Base-by-base conservation (phyloP, 2,329 filamentous ascomycete genomes). In the Clonostachys sp. region DNA sequence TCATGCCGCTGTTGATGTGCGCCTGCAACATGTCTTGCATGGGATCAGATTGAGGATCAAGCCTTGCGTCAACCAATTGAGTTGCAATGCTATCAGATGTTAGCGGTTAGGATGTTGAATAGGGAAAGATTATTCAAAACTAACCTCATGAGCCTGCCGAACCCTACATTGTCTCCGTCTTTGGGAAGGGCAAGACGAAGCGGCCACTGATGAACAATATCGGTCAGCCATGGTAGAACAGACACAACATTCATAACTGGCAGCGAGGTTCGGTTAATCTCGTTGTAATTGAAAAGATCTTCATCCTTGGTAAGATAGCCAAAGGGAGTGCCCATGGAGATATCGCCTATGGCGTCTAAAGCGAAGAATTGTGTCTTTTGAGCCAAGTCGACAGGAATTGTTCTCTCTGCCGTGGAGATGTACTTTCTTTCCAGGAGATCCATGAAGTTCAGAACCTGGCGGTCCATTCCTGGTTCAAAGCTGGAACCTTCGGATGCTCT, bases 261-360 rank as follows among this genome's bases (percentile, higher is more conserved):
- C 3, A 73, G 48, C 0, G 66, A 65, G n/a, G 63, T 64, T 36
- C 70, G 66, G 36, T 64, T 70, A 18, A 74, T 72, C 47, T 68
- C 57, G 44, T 76, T 64, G 53, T 77, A 70, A 33, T 59, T 57
- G 35, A 73, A 71, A 1, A 76, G 52, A 48, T 82, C 78, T 16
- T 65, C 56, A 50, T 81, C 74, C 7, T 70, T 62, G 18, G 63
- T 61, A 13, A 82, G 63, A 53, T 74, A 74, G 5, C 78, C 77
- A 50, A 80, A 80, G 0, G 75, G 55, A 12, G 68, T 57, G 7
- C 77, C 77, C n/a, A 80, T 72, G 0, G 74, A 74, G 18, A 81
- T 60, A 36, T 77, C 68, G 12, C 72, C 73, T 40, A 81, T 75
- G 3, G 76, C 73, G 48, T 82, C 78, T 1, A 81, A 61, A 1